Percentiles rank a stretch among this genome's conserved stretches.
These are phyloP conservation scores for Pyrus hybrid DNA, from an alignment of 331 rosid genomes.

Conservation along the genomic window DNA sequence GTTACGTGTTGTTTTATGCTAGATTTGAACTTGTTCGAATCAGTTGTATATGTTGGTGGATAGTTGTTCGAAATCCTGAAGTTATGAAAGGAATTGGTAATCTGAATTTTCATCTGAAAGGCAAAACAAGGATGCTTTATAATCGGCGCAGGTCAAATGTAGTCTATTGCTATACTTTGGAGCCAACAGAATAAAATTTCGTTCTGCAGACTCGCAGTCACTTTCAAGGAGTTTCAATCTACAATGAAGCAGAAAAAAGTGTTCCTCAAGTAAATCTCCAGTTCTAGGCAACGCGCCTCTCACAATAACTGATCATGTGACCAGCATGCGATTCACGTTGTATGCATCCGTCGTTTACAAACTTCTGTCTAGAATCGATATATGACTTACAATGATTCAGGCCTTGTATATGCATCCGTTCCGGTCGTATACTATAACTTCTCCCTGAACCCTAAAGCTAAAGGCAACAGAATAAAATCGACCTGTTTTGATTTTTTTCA, in stretches of 20 bases:
- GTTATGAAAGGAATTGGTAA: background rate
- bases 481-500: background rate
- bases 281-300: background rate
- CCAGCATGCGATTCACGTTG: no score
- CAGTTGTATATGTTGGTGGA: no score
- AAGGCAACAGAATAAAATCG: no score
- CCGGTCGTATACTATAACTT: no score
- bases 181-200: background rate
- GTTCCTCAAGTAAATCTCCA: no score
- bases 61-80: background rate
- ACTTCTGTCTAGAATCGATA: no score
- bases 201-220: background rate
- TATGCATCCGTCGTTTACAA: no score
- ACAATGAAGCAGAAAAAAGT: background rate
- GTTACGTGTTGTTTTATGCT: background rate
- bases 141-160: background rate
- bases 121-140: background rate
- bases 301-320: background rate
- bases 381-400: no score
- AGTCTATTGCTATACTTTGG: background rate
- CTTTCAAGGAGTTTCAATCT: background rate
- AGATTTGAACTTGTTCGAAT: background rate
- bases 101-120: background rate
- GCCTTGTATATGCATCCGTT: no score
- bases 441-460: no score